Conservation (phyloP, 2,329 filamentous ascomycete genomes). For the Apiospora malaysiana region DNA sequence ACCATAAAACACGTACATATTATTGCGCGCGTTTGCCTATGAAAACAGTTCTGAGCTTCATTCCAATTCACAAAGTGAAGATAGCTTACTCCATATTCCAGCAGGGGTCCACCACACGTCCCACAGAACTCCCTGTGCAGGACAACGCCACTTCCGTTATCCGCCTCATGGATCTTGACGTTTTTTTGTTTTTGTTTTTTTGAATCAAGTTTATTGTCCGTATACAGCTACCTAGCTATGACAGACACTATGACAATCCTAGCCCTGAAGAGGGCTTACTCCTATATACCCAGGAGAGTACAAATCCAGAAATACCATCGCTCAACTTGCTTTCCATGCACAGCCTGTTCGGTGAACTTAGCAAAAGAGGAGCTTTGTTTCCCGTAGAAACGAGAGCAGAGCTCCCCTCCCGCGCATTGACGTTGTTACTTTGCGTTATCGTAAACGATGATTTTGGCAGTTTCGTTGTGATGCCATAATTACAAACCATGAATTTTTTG, state of each 20-base stretch:
- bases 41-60: no score
- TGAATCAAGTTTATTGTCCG: no score
- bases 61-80: not conserved
- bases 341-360: not conserved
- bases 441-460: no score
- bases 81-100: slow-evolving; percentile 55
- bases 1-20: slow-evolving; percentile 39
- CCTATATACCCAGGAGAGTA: not conserved
- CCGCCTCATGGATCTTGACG: slow-evolving; percentile 33
- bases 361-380: not conserved
- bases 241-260: not conserved
- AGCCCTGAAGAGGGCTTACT: slow-evolving; percentile 6
- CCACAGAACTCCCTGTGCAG: slow-evolving; percentile 59
- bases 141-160: slow-evolving; percentile 54
- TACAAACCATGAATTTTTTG: no score
- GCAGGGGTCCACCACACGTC: slow-evolving; percentile 55
- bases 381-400: not conserved
- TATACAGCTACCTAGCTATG: no score
- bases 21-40: slow-evolving; percentile 33
- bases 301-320: not conserved
- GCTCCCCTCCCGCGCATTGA: no score
- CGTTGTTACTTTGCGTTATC: no score
- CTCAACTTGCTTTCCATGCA: not conserved
- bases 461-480: no score
- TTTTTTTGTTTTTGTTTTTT: no score